Percentiles rank a stretch among this genome's conserved stretches.
Evolutionary conservation across 805 yeast species (phyloP).

Genomic region (Yarrowia sp.): DNA sequence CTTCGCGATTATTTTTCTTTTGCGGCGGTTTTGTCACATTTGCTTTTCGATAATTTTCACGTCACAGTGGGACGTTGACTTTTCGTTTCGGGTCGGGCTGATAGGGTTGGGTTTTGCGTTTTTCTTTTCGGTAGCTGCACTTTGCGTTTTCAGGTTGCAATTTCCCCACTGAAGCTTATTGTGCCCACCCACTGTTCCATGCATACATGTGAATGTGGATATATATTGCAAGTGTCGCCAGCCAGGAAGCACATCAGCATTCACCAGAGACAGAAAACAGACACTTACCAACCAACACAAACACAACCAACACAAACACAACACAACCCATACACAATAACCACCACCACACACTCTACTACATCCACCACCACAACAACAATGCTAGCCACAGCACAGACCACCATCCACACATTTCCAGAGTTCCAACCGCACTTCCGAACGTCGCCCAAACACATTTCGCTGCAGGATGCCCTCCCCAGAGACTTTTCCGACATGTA

Average conservation of each 20-base stretch:
- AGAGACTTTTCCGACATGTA: constrained; percentile 54
- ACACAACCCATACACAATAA: not conserved
- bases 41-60: no score
- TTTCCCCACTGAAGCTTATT: constrained; percentile 15
- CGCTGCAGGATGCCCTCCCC: constrained; percentile 42
- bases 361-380: not conserved
- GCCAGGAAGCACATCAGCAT: not conserved
- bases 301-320: not conserved
- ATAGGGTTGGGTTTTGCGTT: not conserved
- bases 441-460: not conserved
- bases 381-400: constrained; percentile 3
- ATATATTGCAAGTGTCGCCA: not conserved
- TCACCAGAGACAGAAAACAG: not conserved
- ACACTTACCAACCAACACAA: not conserved
- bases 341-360: not conserved
- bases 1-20: no score
- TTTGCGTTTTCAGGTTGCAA: not conserved
- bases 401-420: constrained; percentile 12
- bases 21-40: no score
- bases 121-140: not conserved
- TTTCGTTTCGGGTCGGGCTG: no score
- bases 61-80: no score
- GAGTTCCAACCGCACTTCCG: constrained; percentile 8
- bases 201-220: constrained; percentile 23
- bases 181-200: constrained; percentile 22